Base-by-base conservation (phyloP, 2,329 filamentous ascomycete genomes). In the Alternaria sp. region DNA sequence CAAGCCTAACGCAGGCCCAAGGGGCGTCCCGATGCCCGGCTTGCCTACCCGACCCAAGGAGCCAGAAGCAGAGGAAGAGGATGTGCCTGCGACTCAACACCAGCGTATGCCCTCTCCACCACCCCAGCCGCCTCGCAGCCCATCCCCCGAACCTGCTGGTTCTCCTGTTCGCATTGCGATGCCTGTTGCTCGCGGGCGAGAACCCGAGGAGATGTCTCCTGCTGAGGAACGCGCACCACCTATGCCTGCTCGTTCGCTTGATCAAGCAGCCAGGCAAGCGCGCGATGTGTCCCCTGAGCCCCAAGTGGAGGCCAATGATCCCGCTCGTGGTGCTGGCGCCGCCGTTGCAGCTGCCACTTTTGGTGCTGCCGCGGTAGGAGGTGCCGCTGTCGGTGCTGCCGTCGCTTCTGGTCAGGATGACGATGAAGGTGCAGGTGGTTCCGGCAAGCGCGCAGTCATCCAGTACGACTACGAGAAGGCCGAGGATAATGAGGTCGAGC, bases 401-500 rank as follows among this genome's bases (percentile, higher is more conserved):
- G 61, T 67, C 28, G 69, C 77, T n/a, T 76, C 79, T 54, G 77
- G 79, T 28, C 71, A 78, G 2, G 63, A 70, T 33, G 65, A 70
- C 24, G 71, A 76, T 17, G 76, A 75, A 4, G 55, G 28, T 17
- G 55, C 55, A 31, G 69, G 71, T 23, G 69, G 70, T 29, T 84
- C 84, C 34, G 90, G 90, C 52, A 86, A 89, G 74, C 87, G 88
- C 46, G 95, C 95, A 1, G 72, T 96, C 56, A 86, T 95, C 34
- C 89, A 95, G 72, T 99, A 95, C 76, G 95, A 99, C 75, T 99
- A 99, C 74, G 94, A 97, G 72, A 97, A 96, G 80, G 93, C 93
- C 1, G 95, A 99, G 78, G 93, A 97, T 67, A 99, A 99, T 72
- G 95, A 99, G 80, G 86, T 99, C 56, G 93, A 97, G 66, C 85